Percentiles rank a stretch among this genome's conserved stretches.
These are phyloP conservation scores for Alternaria solani DNA, from an alignment of 2,329 filamentous ascomycete genomes.

Conservation along the genomic window DNA sequence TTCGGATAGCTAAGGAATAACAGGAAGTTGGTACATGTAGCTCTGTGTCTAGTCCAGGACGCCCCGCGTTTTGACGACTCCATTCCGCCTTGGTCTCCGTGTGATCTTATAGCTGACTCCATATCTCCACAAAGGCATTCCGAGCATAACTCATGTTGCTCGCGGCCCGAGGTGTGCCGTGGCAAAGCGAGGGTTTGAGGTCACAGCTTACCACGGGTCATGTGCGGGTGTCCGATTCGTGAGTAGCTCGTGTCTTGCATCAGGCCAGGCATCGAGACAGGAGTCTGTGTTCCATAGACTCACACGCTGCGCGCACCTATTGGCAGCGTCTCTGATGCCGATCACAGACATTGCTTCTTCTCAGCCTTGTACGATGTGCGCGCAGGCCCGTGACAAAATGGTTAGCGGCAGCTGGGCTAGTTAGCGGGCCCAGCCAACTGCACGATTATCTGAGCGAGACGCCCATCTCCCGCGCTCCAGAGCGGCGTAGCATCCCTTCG, in stretches of 20 bases:
- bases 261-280: conserved; percentile 16
- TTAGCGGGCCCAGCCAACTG: conserved; percentile 5
- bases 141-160: conserved; percentile 19
- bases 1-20: conserved; percentile 8
- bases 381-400: conserved; percentile 3
- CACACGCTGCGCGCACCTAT: not conserved
- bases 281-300: conserved; percentile 5
- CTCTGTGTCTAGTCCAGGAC: conserved; percentile 18
- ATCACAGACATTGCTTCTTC: conserved; percentile 7
- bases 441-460: conserved; percentile 19
- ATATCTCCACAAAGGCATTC: conserved; percentile 11
- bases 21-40: conserved; percentile 3
- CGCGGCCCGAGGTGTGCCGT: conserved; percentile 42
- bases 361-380: conserved; percentile 3
- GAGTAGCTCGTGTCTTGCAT: conserved; percentile 32
- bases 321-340: not conserved
- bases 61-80: conserved; percentile 20
- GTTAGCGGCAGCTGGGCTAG: conserved; percentile 7
- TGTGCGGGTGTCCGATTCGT: conserved; percentile 27
- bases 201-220: conserved; percentile 33
- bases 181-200: conserved; percentile 38
- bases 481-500: conserved; percentile 6
- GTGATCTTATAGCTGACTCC: conserved; percentile 17
- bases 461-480: conserved; percentile 12
- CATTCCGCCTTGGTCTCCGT: conserved; percentile 7